Percentiles rank a stretch among this genome's conserved stretches.
Evolutionary conservation across 228 moss, liverwort and hornwort species (phyloP).

Genomic region (Sphagnum magellanicum): DNA sequence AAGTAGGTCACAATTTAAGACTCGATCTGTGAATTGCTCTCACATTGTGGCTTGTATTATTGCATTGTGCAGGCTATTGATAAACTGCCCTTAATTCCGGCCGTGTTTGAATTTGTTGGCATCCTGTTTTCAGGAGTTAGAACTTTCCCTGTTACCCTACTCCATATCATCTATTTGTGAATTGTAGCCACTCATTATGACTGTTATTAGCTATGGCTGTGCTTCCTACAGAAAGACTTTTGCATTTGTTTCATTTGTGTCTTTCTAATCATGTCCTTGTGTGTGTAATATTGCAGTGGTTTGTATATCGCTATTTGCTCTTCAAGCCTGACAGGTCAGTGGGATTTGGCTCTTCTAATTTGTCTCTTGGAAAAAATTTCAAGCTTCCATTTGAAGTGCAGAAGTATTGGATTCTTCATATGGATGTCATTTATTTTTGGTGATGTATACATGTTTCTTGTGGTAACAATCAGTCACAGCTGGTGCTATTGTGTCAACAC

Average conservation of each 20-base stretch:
- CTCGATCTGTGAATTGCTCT: too few species aligned
- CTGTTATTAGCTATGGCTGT: too few species aligned
- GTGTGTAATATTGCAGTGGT: constrained; percentile 46
- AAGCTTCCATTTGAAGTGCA: not conserved
- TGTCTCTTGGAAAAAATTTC: not conserved
- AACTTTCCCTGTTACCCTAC: not conserved
- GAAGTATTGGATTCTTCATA: not conserved
- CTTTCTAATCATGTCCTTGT: not conserved
- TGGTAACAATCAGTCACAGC: not conserved
- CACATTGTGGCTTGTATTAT: too few species aligned
- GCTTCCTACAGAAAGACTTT: too few species aligned
- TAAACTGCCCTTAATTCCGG: constrained; percentile 61
- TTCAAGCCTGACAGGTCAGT: constrained; percentile 84
- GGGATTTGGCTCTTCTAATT: not conserved
- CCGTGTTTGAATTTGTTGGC: constrained; percentile 71
- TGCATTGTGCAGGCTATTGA: constrained; percentile 56
- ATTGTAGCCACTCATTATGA: too few species aligned
- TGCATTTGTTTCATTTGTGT: too few species aligned
- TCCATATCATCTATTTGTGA: not conserved
- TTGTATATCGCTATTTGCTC: constrained; percentile 80
- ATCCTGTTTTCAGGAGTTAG: constrained; percentile 68
- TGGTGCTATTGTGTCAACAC: not conserved
- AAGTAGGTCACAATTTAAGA: too few species aligned
- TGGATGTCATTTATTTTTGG: not conserved
- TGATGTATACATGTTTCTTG: too few species aligned